These are phyloP conservation scores for Auricularia sp. DNA, from an alignment of 768 basidiomycete species.

Conservation along the genomic window DNA sequence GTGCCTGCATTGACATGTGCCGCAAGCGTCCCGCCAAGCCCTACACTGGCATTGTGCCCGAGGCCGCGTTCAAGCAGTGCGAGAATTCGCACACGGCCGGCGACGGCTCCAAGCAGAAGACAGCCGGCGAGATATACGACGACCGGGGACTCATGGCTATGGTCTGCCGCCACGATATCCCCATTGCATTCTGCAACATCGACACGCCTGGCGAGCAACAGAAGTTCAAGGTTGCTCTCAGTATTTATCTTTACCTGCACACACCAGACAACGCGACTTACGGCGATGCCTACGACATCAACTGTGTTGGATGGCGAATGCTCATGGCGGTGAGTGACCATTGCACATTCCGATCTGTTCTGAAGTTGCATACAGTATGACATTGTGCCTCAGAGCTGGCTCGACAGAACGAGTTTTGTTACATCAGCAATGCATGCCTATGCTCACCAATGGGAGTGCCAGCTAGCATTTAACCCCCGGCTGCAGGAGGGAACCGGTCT, in stretches of 20 bases:
- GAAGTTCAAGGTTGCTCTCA: not conserved
- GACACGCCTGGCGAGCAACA: slow-evolving; percentile 3
- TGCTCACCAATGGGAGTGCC: slow-evolving; percentile 2
- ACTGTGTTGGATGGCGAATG: not conserved
- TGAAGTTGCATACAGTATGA: not conserved
- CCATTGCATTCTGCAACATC: slow-evolving; percentile 12
- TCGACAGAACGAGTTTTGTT: not conserved
- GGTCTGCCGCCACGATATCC: slow-evolving; percentile 30
- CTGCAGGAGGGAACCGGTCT: not conserved
- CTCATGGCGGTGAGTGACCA: no score
- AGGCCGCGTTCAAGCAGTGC: slow-evolving; percentile 17
- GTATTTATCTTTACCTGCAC: no score
- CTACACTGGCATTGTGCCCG: slow-evolving; percentile 16
- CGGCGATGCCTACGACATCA: not conserved
- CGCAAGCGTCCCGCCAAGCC: no score
- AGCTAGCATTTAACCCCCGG: slow-evolving; percentile 2
- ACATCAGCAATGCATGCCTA: slow-evolving; percentile 4
- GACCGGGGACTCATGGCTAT: slow-evolving; percentile 29
- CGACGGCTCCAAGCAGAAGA: not conserved
- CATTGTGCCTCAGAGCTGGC: not conserved
- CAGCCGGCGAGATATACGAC: slow-evolving; percentile 15
- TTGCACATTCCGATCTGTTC: not conserved
- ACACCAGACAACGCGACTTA: not conserved
- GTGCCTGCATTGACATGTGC: no score
- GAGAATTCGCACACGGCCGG: not conserved